These are phyloP conservation scores for Aphanoascus verrucosus DNA, from an alignment of 2,329 filamentous ascomycete genomes.

Conservation along the genomic window DNA sequence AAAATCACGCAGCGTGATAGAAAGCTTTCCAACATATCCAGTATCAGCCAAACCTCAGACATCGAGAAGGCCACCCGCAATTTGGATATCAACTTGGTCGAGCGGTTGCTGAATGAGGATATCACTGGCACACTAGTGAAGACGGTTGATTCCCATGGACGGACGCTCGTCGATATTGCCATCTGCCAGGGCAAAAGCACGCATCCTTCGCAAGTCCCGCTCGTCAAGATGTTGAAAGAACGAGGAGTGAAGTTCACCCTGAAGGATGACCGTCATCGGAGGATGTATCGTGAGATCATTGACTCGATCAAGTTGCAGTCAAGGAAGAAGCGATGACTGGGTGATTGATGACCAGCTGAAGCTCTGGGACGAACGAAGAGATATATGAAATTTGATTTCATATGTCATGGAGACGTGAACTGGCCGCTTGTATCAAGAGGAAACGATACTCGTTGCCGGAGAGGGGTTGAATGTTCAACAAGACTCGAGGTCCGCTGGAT, in stretches of 20 bases:
- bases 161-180: conserved; percentile 10
- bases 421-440: too few species aligned
- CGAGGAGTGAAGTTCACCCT: conserved; percentile 9
- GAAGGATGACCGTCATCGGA: conserved; percentile 3
- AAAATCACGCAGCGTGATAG: not conserved
- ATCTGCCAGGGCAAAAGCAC: conserved; percentile 8
- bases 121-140: not conserved
- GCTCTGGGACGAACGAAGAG: not conserved
- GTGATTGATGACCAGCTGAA: not conserved
- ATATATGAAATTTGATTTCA: not conserved
- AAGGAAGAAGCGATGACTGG: not conserved
- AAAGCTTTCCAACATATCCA: conserved; percentile 2
- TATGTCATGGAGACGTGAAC: not conserved
- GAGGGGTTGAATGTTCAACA: too few species aligned
- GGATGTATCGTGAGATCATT: conserved; percentile 7
- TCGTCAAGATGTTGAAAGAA: conserved; percentile 3
- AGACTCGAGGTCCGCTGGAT: too few species aligned
- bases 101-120: conserved; percentile 5
- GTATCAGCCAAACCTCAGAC: conserved; percentile 5
- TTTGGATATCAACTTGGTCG: conserved; percentile 3
- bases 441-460: too few species aligned
- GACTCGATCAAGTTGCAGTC: not conserved
- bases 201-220: conserved; percentile 2
- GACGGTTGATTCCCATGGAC: not conserved
- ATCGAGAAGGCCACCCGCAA: conserved; percentile 5